Percentiles rank a stretch among this genome's conserved stretches.
These are phyloP conservation scores for Ustilago hordei DNA, from an alignment of 1,284 basidiomycete genomes.

Conservation along the genomic window DNA sequence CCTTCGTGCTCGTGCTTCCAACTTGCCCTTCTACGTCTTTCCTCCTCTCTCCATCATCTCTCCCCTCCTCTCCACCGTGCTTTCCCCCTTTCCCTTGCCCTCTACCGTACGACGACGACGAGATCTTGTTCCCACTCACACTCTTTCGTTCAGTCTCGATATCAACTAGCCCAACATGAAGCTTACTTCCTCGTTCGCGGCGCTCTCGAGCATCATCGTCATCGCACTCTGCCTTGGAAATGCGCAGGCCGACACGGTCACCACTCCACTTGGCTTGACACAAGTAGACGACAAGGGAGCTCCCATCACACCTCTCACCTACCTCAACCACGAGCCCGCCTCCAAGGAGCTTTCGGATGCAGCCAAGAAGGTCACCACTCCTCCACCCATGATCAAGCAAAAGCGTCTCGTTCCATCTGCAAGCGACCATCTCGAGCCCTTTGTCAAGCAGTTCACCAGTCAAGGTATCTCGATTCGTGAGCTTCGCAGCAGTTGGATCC, in stretches of 20 bases:
- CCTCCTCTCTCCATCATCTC: constrained; percentile 12
- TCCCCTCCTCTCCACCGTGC: constrained; percentile 5
- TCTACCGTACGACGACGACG: not conserved
- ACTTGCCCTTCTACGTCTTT: not conserved
- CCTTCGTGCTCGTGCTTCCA: not conserved
- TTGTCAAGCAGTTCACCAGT: constrained; percentile 31
- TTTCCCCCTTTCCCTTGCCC: constrained; percentile 5
- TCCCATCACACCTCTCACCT: constrained; percentile 44
- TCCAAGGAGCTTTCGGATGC: constrained; percentile 35
- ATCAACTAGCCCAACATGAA: constrained; percentile 25
- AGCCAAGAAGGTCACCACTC: constrained; percentile 42
- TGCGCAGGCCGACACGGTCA: constrained; percentile 42
- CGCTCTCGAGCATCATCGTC: constrained; percentile 36
- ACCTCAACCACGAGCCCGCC: constrained; percentile 40
- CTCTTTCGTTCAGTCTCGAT: constrained; percentile 32
- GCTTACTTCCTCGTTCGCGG: constrained; percentile 37
- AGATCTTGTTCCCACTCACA: constrained; percentile 11
- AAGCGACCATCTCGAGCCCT: constrained; percentile 16
- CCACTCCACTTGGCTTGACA: constrained; percentile 35
- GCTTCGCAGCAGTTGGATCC: constrained; percentile 24
- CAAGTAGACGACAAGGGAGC: constrained; percentile 40
- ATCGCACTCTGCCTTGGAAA: constrained; percentile 39
- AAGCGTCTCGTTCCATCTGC: constrained; percentile 28
- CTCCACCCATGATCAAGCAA: constrained; percentile 26
- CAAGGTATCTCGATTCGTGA: constrained; percentile 28